Base-by-base conservation (phyloP, 805 yeast genomes). In the Starmerella stellata region DNA sequence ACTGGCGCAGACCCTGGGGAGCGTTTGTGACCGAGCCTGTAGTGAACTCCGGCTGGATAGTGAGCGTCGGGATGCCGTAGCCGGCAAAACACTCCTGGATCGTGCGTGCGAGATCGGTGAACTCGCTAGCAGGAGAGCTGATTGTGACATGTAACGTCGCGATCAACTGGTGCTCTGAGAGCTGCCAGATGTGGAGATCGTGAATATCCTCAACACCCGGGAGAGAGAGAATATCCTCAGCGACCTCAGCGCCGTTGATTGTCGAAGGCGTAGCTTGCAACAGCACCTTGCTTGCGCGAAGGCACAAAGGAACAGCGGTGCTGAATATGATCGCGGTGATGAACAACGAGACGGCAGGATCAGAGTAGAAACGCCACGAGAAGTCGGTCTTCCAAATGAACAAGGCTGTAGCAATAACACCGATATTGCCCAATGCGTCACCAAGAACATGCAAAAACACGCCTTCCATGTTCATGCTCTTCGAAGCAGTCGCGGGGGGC, bases 131-230 rank as follows among this genome's bases (percentile, higher is more conserved):
- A 9, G 69, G 63, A 13, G 69, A 60, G 38, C 69, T 66, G 32
- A 90, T 66, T 51, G 82, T 80, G 30, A 83, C 78, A 56, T 87
- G 98, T 43, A 90, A 66, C 1, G 94, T 77, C 1, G 95, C 95
- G 54, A 87, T 80, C 47, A 74, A 68, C 39, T 79, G 69, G 44
- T 75, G 77, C 60, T 87, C 98, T 36, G 85, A 80, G 49, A 87
- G 68, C 55, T 83, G 87, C 98, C 98, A 87, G 42, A 87, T 75
- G 58, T 87, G 98, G 66, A 87, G 75, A 59, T 87, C 98, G 57
- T 87, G 98, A 24, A 90, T 75, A 2, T 92, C 78, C 41, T 70
- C 66, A 37, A 87, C 87, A 20, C 85, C 79, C 1, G 72, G 69
- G 16, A 90, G 64, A 15, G 69, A 60, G 28, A 72, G 58, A 34